Conservation (phyloP, 371 early-diverging fungal species). For the Mortierella sp. region DNA sequence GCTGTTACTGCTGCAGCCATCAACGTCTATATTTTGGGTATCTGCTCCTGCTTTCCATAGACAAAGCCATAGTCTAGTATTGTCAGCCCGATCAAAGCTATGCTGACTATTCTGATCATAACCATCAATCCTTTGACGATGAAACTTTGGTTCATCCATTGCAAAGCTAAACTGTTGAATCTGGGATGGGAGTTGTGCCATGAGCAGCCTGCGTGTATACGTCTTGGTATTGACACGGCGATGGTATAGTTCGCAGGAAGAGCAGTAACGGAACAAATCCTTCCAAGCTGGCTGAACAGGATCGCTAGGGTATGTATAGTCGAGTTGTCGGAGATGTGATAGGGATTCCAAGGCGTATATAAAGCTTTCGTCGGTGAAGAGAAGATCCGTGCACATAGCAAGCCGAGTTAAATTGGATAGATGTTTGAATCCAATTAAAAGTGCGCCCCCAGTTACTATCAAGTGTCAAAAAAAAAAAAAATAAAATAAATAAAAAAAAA, state of each 20-base stretch:
- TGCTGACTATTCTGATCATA: constrained; percentile 14
- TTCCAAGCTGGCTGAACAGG: constrained; percentile 31
- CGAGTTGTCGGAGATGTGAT: constrained; percentile 9
- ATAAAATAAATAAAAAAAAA: neutral
- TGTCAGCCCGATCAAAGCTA: constrained; percentile 17
- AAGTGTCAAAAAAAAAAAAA: neutral
- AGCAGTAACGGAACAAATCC: constrained; percentile 39
- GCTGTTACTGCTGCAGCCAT: neutral
- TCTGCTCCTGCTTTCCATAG: constrained; percentile 15
- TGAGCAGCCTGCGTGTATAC: constrained; percentile 16
- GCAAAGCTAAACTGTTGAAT: constrained; percentile 21
- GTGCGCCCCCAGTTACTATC: constrained; percentile 22
- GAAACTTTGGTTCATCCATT: constrained; percentile 27
- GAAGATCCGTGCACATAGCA: constrained; percentile 17
- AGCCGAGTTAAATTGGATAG: constrained; percentile 22
- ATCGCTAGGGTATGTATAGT: constrained; percentile 29
- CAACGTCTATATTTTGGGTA: neutral
- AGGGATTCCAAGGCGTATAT: constrained; percentile 4
- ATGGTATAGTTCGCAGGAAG: constrained; percentile 36
- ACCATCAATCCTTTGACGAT: constrained; percentile 18
- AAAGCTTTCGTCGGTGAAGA: constrained; percentile 32
- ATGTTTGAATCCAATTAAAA: constrained; percentile 14
- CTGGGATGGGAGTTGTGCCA: constrained; percentile 30
- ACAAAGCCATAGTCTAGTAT: constrained; percentile 6
- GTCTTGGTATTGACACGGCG: constrained; percentile 29